A percentile compares a stretch with the other conserved stretches of the same genome.
These are phyloP conservation scores for Triangularia verruculosa DNA, from an alignment of 2,329 filamentous ascomycete species.

Conservation along the genomic window DNA sequence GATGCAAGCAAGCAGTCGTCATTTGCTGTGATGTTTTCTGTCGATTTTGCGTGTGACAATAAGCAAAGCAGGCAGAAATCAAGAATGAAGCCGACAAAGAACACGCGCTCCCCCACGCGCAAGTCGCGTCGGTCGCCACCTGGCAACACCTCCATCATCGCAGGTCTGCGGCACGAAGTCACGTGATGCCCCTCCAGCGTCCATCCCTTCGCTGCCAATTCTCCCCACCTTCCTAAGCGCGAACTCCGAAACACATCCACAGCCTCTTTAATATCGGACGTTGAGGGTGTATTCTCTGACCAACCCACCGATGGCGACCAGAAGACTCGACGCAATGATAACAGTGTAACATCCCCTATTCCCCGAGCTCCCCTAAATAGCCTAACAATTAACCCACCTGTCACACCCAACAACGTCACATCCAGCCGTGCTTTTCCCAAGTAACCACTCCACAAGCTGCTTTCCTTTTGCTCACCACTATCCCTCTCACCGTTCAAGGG, in stretches of 20 bases:
- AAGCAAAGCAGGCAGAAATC: background rate
- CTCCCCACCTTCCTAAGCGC: background rate
- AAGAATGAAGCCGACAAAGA: background rate
- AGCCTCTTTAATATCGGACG: background rate
- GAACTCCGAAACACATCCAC: background rate
- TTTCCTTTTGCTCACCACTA: background rate
- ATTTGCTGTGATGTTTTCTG: background rate
- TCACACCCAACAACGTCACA: slow-evolving; percentile 16
- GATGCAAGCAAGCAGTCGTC: background rate
- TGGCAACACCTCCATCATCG: slow-evolving; percentile 12
- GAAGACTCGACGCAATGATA: background rate
- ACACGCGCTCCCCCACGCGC: background rate
- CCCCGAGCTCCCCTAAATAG: background rate
- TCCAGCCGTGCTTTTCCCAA: background rate
- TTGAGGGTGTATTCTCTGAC: background rate
- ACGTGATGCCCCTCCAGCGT: slow-evolving; percentile 14
- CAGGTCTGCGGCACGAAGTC: slow-evolving; percentile 18
- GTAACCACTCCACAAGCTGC: background rate
- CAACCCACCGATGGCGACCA: background rate
- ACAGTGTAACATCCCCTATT: background rate
- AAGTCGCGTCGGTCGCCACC: slow-evolving; percentile 4
- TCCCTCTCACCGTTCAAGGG: background rate
- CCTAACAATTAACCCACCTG: slow-evolving; percentile 2
- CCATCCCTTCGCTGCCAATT: slow-evolving; percentile 2
- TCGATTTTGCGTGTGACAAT: background rate